Evolutionary conservation across 768 basidiomycete genomes (phyloP), one percentile per base, ranked within the genome.

Genomic region (Krasilnikovozyma curviuscula): DNA sequence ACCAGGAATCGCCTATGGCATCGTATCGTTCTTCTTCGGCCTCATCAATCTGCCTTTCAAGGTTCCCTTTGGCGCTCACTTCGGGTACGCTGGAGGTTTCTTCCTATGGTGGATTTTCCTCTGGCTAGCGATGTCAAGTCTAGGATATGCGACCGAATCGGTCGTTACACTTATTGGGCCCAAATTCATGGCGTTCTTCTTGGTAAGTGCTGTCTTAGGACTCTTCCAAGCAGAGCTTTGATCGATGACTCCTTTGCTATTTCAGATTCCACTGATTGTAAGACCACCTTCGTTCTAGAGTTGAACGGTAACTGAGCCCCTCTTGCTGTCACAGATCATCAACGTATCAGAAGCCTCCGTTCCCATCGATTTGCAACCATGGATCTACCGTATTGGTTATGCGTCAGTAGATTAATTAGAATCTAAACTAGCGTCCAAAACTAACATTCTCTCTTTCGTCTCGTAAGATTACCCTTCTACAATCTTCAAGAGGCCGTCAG

Each of bases 401-500:
- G n/a, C n/a, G n/a, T n/a, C n/a, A n/a, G n/a, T n/a, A n/a, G n/a
- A n/a, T n/a, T n/a, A 25, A 21, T 8, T 41, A 44, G 10, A 40
- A 28, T 16, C 29, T 23, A 7, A 46, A 46, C 35, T n/a, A n/a
- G n/a, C n/a, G n/a, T n/a, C n/a, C n/a, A n/a, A n/a, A n/a, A n/a
- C n/a, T n/a, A n/a, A n/a, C n/a, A n/a, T n/a, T n/a, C n/a, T n/a
- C n/a, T n/a, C n/a, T n/a, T n/a, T n/a, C 47, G 47, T 32, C 54
- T 58, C 40, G 80, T 81, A 50, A 81, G 78, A 1, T 69, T 68
- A 53, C 81, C 81, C 1, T 81, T 83, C 57, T 81, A 78, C 60
- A 79, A 81, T 55, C 67, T 81, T 25, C 73, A 75, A 13, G 63
- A 67, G 32, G 73, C 77, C 1, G 70, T 74, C 4, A 69, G 81